Percentiles rank a stretch among this genome's conserved stretches.
Conservation (phyloP, 2,329 filamentous ascomycete genomes). For the Kalaharituber pfeilii region DNA sequence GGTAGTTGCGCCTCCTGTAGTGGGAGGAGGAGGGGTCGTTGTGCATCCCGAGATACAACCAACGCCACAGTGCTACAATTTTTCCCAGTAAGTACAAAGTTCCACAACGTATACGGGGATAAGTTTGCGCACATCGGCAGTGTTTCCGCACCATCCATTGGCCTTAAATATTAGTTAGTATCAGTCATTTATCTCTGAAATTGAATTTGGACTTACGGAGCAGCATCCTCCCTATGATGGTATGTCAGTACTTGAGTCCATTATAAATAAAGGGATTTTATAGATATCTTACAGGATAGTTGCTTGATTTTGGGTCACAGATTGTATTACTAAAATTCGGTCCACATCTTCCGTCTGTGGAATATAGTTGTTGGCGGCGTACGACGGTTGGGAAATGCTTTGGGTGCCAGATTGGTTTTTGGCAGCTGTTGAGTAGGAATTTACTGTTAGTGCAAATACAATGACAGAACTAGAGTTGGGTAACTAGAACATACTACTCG, state of each 20-base stretch:
- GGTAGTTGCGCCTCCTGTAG: constrained; percentile 12
- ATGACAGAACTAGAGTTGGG: not conserved
- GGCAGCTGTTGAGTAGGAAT: not conserved
- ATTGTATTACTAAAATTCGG: constrained; percentile 27
- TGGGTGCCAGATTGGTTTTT: not conserved
- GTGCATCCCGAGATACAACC: constrained; percentile 30
- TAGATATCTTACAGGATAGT: too few species aligned
- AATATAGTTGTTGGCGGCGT: constrained; percentile 22
- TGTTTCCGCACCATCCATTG: constrained; percentile 30
- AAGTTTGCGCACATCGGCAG: constrained; percentile 17
- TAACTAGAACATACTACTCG: not conserved
- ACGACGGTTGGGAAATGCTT: not conserved
- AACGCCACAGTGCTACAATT: constrained; percentile 25
- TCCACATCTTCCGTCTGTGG: constrained; percentile 29
- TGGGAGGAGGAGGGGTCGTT: constrained; percentile 14
- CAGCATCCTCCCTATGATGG: constrained; percentile 32
- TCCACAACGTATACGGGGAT: not conserved
- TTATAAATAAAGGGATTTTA: too few species aligned
- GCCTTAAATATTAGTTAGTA: constrained; percentile 2
- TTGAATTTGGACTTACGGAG: constrained; percentile 23
- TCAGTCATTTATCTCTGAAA: not conserved
- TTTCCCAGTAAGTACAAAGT: not conserved
- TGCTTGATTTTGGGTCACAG: constrained; percentile 31
- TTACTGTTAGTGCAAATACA: not conserved
- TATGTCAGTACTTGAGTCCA: too few species aligned